A percentile compares a stretch with the other conserved stretches of the same genome.
Conservation (phyloP, 306 rosid species). For the Gastrolobium bilobum region DNA sequence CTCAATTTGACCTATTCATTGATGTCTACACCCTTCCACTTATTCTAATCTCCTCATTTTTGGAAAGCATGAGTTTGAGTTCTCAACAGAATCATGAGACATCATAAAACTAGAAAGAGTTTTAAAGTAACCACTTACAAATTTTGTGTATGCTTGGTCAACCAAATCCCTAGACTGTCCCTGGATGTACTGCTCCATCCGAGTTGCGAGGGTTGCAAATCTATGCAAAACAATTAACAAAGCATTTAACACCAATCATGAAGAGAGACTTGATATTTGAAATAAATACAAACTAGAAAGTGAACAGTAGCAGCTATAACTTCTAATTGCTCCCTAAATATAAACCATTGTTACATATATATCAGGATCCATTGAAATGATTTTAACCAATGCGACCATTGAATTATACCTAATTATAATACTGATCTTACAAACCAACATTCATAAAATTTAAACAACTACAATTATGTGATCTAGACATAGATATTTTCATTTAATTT, state of each 20-base stretch:
- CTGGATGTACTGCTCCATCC: slow-evolving; percentile 99
- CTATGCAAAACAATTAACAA: slow-evolving; percentile 57
- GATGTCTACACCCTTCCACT: neutral
- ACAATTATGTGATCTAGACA: slow-evolving; percentile 4
- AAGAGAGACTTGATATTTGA: slow-evolving; percentile 27
- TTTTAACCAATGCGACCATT: neutral
- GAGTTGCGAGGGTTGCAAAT: slow-evolving; percentile 95
- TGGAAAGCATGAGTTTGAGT: slow-evolving; percentile 28
- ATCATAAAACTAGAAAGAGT: slow-evolving; percentile 35
- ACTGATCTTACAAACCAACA: slow-evolving; percentile 10
- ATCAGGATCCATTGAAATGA: slow-evolving; percentile 14
- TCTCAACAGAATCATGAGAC: slow-evolving; percentile 19
- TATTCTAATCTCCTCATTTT: slow-evolving; percentile 3
- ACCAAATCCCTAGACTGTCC: slow-evolving; percentile 99
- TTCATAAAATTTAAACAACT: slow-evolving; percentile 19
- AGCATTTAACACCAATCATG: slow-evolving; percentile 37
- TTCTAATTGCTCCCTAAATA: slow-evolving; percentile 27
- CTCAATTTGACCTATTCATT: neutral
- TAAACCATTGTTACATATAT: slow-evolving; percentile 26
- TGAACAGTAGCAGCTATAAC: slow-evolving; percentile 21
- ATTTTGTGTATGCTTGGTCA: slow-evolving; percentile 97
- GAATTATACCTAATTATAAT: slow-evolving; percentile 3
- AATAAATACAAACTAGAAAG: slow-evolving; percentile 26
- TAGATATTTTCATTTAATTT: slow-evolving; percentile 8
- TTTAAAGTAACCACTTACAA: slow-evolving; percentile 66